phyloP scores from a whole-genome alignment of 2,329 filamentous ascomycete genomes.

The Nothomitra cinnamomea region DNA sequence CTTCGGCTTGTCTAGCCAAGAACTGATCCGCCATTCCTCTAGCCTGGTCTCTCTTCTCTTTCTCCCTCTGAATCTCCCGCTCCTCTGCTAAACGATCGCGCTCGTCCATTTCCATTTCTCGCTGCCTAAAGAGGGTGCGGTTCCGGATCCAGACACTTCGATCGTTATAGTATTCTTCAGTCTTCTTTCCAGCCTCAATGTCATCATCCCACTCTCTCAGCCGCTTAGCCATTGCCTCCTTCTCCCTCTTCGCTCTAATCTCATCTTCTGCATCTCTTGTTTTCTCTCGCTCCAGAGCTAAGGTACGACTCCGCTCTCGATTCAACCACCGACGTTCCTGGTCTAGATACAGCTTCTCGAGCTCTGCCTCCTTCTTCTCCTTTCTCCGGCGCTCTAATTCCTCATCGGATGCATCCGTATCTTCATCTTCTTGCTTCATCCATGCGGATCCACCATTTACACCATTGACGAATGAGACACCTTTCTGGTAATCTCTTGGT shows the following conservation, averaged over 20 bases:
- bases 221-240: slow-evolving; percentile 51
- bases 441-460: slow-evolving; percentile 37
- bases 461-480: slow-evolving; percentile 69
- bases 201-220: slow-evolving; percentile 82
- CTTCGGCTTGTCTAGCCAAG: slow-evolving; percentile 66
- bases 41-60: slow-evolving; percentile 59
- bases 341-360: slow-evolving; percentile 66
- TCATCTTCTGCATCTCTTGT: slow-evolving; percentile 58
- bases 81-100: slow-evolving; percentile 64
- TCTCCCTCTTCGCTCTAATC: slow-evolving; percentile 43
- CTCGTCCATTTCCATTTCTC: slow-evolving; percentile 67
- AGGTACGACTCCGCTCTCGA: slow-evolving; percentile 66
- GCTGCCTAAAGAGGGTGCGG: slow-evolving; percentile 52
- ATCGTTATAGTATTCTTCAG: slow-evolving; percentile 73
- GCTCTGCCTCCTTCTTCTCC: slow-evolving; percentile 55
- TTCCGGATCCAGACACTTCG: slow-evolving; percentile 72
- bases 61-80: slow-evolving; percentile 51
- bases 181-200: slow-evolving; percentile 53
- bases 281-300: slow-evolving; percentile 71
- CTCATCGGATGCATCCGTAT: slow-evolving; percentile 72
- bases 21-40: slow-evolving; percentile 80
- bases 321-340: slow-evolving; percentile 84
- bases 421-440: slow-evolving; percentile 59
- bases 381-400: slow-evolving; percentile 61
- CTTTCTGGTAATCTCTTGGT: slow-evolving; percentile 57